These are phyloP conservation scores for Stephanodiscus triporus DNA, from an alignment of 108 stramenopile genomes.

Conservation along the genomic window DNA sequence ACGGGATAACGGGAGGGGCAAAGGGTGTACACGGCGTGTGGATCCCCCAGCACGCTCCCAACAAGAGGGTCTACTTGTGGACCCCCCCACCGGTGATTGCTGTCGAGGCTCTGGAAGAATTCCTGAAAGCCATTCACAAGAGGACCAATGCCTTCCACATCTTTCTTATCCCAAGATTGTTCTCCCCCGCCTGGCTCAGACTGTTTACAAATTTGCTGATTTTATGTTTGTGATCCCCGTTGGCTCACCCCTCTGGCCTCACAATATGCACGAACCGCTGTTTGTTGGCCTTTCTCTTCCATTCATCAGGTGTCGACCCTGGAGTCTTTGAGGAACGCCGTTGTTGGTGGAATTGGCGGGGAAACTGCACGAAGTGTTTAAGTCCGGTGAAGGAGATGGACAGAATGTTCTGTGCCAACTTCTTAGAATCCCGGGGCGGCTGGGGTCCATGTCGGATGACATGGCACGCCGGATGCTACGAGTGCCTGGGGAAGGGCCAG, in stretches of 20 bases:
- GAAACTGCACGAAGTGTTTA: conserved; percentile 23
- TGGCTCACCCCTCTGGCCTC: neutral
- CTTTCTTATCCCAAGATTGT: neutral
- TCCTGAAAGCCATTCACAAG: conserved; percentile 43
- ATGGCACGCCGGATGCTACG: conserved; percentile 22
- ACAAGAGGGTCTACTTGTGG: conserved; percentile 21
- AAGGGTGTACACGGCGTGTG: conserved; percentile 24
- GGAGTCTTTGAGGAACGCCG: neutral
- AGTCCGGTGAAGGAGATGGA: conserved; percentile 5
- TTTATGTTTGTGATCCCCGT: neutral
- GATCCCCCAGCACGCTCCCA: conserved; percentile 20
- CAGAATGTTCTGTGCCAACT: conserved; percentile 54
- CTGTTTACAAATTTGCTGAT: neutral
- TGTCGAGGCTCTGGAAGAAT: conserved; percentile 35
- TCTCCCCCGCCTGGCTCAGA: neutral
- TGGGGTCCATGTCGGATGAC: neutral
- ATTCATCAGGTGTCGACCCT: neutral
- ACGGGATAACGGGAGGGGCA: conserved; percentile 27
- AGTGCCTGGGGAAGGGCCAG: conserved; percentile 15
- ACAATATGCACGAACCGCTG: neutral
- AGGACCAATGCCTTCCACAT: neutral
- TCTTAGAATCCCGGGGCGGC: conserved; percentile 18
- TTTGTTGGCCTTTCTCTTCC: neutral
- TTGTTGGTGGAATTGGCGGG: conserved; percentile 28
- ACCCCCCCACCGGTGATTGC: conserved; percentile 32